Evolutionary conservation across 2,329 filamentous ascomycete genomes (phyloP), one percentile per base, ranked within the genome.

Genomic region (Hirsutella minnesotensis): DNA sequence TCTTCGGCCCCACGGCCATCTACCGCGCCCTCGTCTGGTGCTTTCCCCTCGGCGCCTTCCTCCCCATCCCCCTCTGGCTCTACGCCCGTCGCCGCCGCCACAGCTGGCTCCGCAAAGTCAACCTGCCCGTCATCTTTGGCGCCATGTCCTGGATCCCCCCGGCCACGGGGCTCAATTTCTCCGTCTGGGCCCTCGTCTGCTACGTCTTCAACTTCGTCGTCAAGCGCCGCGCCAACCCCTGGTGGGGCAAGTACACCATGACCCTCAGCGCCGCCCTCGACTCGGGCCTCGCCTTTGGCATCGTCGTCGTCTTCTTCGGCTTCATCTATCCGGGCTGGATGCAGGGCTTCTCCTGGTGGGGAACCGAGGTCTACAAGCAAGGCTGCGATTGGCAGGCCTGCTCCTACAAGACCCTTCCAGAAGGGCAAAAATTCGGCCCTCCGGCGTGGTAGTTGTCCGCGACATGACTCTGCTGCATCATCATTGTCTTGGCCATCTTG

Each of bases 181-280:
- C 80, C 2, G 83, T 90, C 36, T 94, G 87, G 86, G 84, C 81
- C 0, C 64, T 92, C 8, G 84, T 94, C 13, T 92, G 85, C 65
- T 94, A 83, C 60, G 52, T 86, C 36, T 94, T 94, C 70, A 94
- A 94, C 59, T 81, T 82, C 57, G 61, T 82, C 46, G 73, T 94
- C 54, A 79, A 81, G 56, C 76, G 76, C 30, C 70, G 81, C 19
- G 81, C 77, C 21, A 70, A 69, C 24, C 79, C 77, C 1, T 94
- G 87, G 87, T 94, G 87, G 87, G 79, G 78, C 39, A 92, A 94
- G 62, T 94, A 94, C 60, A 90, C 85, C 34, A 92, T 94, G 85
- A 89, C 86, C 4, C 68, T 94, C 41, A 86, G 81, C 45, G 86
- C 86, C 0, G 87, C 85, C 2, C 69, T 94, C 43, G 87, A 94